Evolutionary conservation across 169 alveolate genomes (phyloP), one percentile per base, ranked within the genome.

Genomic region (Toxoplasma gondii): DNA sequence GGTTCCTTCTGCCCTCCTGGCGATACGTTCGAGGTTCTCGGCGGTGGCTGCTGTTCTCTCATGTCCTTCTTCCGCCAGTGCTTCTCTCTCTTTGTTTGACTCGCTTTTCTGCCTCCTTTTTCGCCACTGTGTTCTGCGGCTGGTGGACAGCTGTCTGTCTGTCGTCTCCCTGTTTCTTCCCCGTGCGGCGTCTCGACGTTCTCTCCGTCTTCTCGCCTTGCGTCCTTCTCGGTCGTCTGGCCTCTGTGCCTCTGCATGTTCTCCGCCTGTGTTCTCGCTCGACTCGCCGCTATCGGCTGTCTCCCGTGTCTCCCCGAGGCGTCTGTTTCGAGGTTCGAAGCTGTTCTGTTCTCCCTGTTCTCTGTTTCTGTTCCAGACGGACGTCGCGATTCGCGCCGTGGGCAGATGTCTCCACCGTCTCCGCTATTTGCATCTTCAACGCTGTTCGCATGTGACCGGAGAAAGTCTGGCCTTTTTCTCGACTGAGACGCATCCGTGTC

Each of bases 391-490:
- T 82, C 90, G 90, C 41, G 44, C 34, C 39, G 90, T 82, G 4
- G 90, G 54, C 31, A 4, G 17, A 67, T 17, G 5, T 22, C 67
- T 43, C 19, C 90, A 31, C 38, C 90, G 90, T 36, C 64, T 82
- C 54, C 90, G 90, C 34, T 82, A 82, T 36, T 49, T 82, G 31
- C 90, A 82, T 43, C 90, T 82, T 38, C 90, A 82, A 67, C 53
- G 90, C 43, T 82, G 90, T 36, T 36, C 67, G 34, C 64, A 19
- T 4, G 90, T 82, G 24, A 22, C 90, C 29, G 90, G 90, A 9
- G 90, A 82, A 34, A 43, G n/a, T 24, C 67, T 82, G 34, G 36
- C 19, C 29, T 82, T 7, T 24, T 82, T 82, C 64, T 82, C 90
- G n/a, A 67, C 67, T 0, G 69, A 38, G 24, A 41, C 90, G 24